These are phyloP conservation scores for Tricholoma bakamatsutake DNA, from an alignment of 768 basidiomycete genomes.

Conservation along the genomic window DNA sequence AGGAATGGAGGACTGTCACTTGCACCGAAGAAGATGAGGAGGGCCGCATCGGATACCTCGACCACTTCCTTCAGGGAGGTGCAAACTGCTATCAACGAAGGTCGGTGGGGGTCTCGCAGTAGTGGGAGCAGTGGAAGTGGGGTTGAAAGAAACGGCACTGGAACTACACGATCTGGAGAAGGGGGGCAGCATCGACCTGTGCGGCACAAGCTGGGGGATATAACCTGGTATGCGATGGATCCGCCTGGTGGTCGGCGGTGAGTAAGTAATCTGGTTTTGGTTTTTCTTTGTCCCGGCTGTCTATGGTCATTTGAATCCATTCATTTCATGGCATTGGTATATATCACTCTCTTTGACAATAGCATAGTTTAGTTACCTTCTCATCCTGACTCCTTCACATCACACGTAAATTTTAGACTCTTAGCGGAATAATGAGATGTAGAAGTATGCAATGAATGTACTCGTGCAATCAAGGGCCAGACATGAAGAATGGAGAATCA, in stretches of 20 bases:
- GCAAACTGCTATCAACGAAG: conserved; percentile 5
- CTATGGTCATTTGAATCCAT: not conserved
- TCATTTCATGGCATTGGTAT: not conserved
- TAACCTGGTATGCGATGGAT: conserved; percentile 44
- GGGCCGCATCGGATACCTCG: conserved; percentile 67
- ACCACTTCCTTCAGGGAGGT: conserved; percentile 20
- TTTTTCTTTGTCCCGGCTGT: not conserved
- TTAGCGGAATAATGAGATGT: not conserved
- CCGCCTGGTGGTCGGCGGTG: conserved; percentile 6
- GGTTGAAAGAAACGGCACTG: conserved; percentile 1
- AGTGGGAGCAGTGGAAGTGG: conserved; percentile 13
- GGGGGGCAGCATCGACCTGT: conserved; percentile 30
- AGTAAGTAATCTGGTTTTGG: not conserved
- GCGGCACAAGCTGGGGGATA: conserved; percentile 56
- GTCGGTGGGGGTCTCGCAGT: conserved; percentile 13
- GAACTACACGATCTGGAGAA: conserved; percentile 24
- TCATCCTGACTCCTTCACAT: not conserved
- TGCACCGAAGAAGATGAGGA: conserved; percentile 59
- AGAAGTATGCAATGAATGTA: not conserved
- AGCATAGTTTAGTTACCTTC: not conserved
- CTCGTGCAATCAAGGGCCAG: not conserved
- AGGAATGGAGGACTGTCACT: conserved; percentile 26
- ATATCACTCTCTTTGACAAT: not conserved
- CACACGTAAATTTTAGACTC: not conserved
- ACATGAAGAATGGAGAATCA: not conserved